Evolutionary conservation across 352 stramenopile species (phyloP).

Genomic region (Phytophthora syringae): DNA sequence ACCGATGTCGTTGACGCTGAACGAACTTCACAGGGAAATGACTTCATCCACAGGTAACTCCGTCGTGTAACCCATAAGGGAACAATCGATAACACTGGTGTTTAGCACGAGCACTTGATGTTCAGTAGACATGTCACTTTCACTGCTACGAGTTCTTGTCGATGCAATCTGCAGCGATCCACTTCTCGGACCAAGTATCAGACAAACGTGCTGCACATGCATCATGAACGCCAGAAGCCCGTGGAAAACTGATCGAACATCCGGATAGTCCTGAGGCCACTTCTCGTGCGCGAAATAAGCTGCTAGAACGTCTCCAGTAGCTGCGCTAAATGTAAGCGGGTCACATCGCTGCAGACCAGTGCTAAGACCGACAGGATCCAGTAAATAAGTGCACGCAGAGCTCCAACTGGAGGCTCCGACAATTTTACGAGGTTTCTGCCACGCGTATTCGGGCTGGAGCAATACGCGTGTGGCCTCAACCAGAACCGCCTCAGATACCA

Average conservation of each 20-base stretch:
- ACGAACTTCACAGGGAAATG: too few relatives aligned
- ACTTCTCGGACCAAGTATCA: conserved; percentile 30
- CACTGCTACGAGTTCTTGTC: neutral
- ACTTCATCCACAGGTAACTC: too few relatives aligned
- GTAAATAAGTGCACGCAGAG: conserved; percentile 48
- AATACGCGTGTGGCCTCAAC: conserved; percentile 57
- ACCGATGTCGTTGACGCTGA: too few relatives aligned
- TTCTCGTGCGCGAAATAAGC: conserved; percentile 46
- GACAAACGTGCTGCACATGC: conserved; percentile 43
- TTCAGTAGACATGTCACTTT: too few relatives aligned
- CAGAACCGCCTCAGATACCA: conserved; percentile 65
- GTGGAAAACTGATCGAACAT: conserved; percentile 38
- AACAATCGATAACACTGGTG: conserved; percentile 25
- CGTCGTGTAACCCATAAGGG: too few relatives aligned
- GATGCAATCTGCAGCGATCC: conserved; percentile 25
- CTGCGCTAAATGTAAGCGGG: conserved; percentile 2
- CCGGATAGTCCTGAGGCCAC: conserved; percentile 39
- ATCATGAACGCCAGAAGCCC: conserved; percentile 47
- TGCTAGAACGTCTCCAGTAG: conserved; percentile 29
- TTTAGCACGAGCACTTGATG: conserved; percentile 15
- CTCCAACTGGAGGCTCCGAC: conserved; percentile 68
- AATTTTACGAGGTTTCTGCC: conserved; percentile 52
- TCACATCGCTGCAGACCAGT: conserved; percentile 18
- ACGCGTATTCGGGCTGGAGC: conserved; percentile 43
- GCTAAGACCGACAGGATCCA: conserved; percentile 36